These are phyloP conservation scores for Metarhizium anisopliae DNA, from an alignment of 2,329 filamentous ascomycete species.

Conservation along the genomic window DNA sequence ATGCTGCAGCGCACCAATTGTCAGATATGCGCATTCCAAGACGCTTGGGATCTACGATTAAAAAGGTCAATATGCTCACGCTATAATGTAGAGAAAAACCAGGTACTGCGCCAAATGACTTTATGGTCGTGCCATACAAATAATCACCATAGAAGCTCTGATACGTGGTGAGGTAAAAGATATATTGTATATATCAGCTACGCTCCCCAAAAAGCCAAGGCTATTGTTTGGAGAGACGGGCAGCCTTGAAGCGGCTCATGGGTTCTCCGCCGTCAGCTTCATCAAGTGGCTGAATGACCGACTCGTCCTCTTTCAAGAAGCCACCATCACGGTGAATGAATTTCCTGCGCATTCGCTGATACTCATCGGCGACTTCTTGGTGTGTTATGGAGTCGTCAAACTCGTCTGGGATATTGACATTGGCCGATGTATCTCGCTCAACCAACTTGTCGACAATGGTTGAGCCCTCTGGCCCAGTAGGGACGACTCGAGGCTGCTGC, in stretches of 20 bases:
- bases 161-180: neutral
- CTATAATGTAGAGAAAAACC: neutral
- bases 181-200: constrained; percentile 16
- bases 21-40: constrained; percentile 30
- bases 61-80: neutral
- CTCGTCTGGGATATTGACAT: constrained; percentile 44
- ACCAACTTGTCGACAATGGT: constrained; percentile 53
- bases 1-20: constrained; percentile 45
- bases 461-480: constrained; percentile 40
- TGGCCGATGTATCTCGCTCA: constrained; percentile 36
- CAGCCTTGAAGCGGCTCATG: constrained; percentile 67
- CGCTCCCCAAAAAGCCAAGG: neutral
- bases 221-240: constrained; percentile 48
- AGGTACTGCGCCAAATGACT: neutral
- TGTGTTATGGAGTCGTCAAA: constrained; percentile 62
- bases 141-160: constrained; percentile 1
- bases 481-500: constrained; percentile 27
- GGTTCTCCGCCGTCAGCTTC: constrained; percentile 56
- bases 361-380: constrained; percentile 72
- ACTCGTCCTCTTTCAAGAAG: constrained; percentile 64
- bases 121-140: neutral
- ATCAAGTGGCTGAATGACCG: constrained; percentile 56
- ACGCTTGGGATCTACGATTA: neutral
- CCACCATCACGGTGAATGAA: constrained; percentile 79
- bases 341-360: constrained; percentile 72